Percentiles rank a stretch among this genome's conserved stretches.
These are phyloP conservation scores for Plantago elongata DNA, from an alignment of 257 asterid genomes.

Conservation along the genomic window DNA sequence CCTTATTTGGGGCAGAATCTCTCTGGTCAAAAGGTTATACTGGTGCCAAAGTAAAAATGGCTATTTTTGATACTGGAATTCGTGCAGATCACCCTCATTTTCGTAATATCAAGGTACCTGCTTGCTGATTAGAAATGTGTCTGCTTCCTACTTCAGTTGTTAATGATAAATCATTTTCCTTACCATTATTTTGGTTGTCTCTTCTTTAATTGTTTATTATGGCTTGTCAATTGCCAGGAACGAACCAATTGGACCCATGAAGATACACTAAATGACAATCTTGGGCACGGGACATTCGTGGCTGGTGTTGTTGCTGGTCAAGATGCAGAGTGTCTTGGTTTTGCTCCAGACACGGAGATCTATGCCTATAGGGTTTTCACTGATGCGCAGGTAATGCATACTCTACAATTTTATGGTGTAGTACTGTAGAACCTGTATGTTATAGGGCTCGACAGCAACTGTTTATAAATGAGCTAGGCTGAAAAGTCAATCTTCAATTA, in stretches of 20 bases:
- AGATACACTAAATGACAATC: constrained; percentile 92
- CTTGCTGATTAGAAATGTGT: constrained; percentile 14
- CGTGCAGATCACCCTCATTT: constrained; percentile 94
- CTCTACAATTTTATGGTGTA: constrained; percentile 23
- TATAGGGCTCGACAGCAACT: not conserved
- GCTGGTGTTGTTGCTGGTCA: constrained; percentile 98
- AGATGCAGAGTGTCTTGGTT: constrained; percentile 94
- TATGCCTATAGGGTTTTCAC: constrained; percentile 97
- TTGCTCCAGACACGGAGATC: constrained; percentile 96
- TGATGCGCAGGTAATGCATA: constrained; percentile 91
- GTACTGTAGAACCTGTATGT: not conserved
- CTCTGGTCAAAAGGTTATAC: constrained; percentile 93
- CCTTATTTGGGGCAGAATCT: constrained; percentile 92
- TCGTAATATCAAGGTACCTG: constrained; percentile 84
- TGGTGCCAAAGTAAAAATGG: constrained; percentile 97
- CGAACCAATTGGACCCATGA: constrained; percentile 99
- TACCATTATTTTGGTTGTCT: not conserved
- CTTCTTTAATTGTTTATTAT: constrained; percentile 19
- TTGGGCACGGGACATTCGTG: constrained; percentile 98
- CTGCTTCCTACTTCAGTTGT: not conserved
- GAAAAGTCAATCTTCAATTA: too few relatives aligned
- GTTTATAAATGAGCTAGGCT: not conserved
- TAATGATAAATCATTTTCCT: not conserved
- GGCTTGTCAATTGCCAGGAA: constrained; percentile 47
- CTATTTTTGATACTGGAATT: constrained; percentile 94